Evolutionary conservation across 2,329 filamentous ascomycete species (phyloP), one percentile per base, ranked within the genome.

Genomic region (Paecilomyces dactylethromorphus): DNA sequence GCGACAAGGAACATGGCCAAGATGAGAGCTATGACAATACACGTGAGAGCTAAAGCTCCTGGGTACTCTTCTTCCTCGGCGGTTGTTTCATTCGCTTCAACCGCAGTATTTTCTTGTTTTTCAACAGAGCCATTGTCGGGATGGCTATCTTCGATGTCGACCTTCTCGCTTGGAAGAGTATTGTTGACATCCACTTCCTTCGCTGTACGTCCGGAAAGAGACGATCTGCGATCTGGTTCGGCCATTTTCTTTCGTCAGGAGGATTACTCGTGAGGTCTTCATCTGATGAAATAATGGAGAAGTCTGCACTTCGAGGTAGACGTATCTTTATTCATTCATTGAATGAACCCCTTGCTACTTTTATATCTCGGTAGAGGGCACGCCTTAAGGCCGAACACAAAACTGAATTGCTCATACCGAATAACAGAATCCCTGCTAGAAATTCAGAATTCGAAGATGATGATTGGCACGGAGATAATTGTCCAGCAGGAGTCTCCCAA

Each of bases 1-100:
- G 61, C 59, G 33, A 62, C 57, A 3, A 62, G 53, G 59, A 62
- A 62, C 51, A 62, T 62, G 26, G 61, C 58, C 13, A 62, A 53
- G 15, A 62, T 35, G 8, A 59, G 49, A 13, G 59, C 59, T 10
- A 62, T 26, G 50, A 62, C 49, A 29, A 62, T 59, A 18, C 61
- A 55, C 26, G 56, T 49, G 26, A 62, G 59, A 18, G 57, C 50
- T 22, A 54, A 29, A 3, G 59, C 54, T 8, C 54, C 56, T 6
- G 61, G 61, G 29, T 62, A 62, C 50, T 24, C 21, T 33, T 57
- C 56, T 29, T 32, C 50, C n/a, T 31, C 56, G 13, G n/a, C 7
- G 7, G 39, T 15, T 18, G 39, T 45, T 45, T 45, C 39, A 3
- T 45, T 45, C 15, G 39, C 18, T 18, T 45, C 39, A n/a, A 21